Percentiles rank a stretch among this genome's conserved stretches.
These are phyloP conservation scores for Russula brevipes DNA, from an alignment of 768 basidiomycete species.

Conservation along the genomic window DNA sequence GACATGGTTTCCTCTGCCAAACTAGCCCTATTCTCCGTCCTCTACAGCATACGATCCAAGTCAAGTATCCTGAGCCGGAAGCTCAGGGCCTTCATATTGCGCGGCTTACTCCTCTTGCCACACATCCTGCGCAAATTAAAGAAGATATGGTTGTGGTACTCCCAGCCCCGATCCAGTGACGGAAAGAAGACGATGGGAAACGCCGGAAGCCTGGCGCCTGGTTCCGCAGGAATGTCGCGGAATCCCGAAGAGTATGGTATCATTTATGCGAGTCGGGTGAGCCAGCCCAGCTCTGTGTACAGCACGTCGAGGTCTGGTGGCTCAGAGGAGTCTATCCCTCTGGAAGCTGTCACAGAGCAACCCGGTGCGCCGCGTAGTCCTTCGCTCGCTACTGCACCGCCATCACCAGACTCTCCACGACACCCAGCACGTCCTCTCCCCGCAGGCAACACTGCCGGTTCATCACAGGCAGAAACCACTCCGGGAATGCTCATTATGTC, in stretches of 20 bases:
- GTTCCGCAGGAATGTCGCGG: no score
- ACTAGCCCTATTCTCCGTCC: not conserved
- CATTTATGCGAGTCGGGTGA: no score
- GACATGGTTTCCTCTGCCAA: not conserved
- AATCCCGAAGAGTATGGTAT: no score
- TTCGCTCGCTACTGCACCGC: not conserved
- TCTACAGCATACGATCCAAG: not conserved
- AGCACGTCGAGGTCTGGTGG: no score
- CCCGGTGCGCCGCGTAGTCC: not conserved
- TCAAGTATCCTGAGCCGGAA: not conserved
- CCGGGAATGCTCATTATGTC: no score
- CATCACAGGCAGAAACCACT: no score
- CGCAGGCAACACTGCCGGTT: no score
- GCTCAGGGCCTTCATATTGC: conserved; percentile 8
- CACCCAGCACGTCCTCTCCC: no score
- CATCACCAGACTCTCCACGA: not conserved
- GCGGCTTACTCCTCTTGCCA: not conserved
- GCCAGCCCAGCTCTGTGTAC: no score
- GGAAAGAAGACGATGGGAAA: not conserved
- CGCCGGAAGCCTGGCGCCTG: not conserved
- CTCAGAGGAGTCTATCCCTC: not conserved
- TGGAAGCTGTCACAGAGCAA: not conserved
- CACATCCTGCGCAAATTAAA: no score
- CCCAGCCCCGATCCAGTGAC: not conserved
- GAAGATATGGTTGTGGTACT: not conserved